A percentile compares a stretch with the other conserved stretches of the same genome.
Conservation (phyloP, 2,329 filamentous ascomycete genomes). For the Ophiostoma pallidulum region DNA sequence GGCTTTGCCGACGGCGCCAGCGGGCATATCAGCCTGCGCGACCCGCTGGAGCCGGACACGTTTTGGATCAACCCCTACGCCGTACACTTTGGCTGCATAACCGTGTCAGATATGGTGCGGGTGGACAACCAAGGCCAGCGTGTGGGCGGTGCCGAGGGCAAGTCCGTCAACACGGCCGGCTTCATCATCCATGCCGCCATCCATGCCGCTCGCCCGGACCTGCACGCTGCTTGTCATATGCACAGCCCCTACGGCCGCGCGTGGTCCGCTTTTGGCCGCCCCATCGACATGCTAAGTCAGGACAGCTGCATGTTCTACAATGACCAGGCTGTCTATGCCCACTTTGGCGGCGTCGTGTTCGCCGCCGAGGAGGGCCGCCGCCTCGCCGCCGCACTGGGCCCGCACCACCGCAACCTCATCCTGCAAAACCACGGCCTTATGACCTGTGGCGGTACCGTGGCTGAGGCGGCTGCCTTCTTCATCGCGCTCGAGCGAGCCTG, state of each 20-base stretch:
- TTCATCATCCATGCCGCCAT: conserved; percentile 28
- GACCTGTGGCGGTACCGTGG: conserved; percentile 59
- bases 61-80: conserved; percentile 56
- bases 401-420: conserved; percentile 50
- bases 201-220: conserved; percentile 53
- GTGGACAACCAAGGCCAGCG: no score
- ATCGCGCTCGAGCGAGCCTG: conserved; percentile 58
- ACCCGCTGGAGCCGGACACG: conserved; percentile 42
- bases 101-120: no score
- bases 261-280: conserved; percentile 53
- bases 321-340: conserved; percentile 55
- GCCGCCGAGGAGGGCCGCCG: no score
- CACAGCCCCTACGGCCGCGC: conserved; percentile 56
- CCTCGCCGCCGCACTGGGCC: conserved; percentile 41
- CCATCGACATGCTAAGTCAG: conserved; percentile 59
- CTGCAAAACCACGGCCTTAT: conserved; percentile 51
- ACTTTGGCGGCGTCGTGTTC: no score
- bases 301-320: conserved; percentile 55
- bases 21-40: conserved; percentile 35
- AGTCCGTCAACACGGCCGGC: no score
- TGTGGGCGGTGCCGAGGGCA: no score
- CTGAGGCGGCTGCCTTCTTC: conserved; percentile 64
- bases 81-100: no score
- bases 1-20: conserved; percentile 37
- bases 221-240: conserved; percentile 57